Conservation (phyloP, 306 rosid species). For the Begonia masoniana region DNA sequence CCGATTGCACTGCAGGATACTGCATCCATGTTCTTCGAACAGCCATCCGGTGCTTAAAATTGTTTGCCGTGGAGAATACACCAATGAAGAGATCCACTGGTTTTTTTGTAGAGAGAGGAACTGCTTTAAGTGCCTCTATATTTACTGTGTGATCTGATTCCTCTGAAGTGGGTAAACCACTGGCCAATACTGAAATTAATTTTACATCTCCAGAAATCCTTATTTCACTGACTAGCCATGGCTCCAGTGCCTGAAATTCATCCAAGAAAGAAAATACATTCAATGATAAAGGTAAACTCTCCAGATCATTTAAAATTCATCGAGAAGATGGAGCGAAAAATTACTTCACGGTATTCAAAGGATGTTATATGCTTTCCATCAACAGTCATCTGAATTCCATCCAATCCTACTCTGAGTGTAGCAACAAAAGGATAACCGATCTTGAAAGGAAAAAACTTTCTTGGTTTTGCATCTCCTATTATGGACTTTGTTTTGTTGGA, state of each 20-base stretch:
- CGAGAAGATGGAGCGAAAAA: background rate
- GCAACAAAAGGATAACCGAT: slow-evolving; percentile 94
- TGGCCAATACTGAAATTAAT: slow-evolving; percentile 72
- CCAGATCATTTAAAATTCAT: slow-evolving; percentile 9
- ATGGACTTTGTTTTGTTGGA: slow-evolving; percentile 41
- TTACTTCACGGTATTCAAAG: slow-evolving; percentile 88
- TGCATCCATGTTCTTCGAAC: slow-evolving; percentile 99
- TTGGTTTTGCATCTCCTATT: slow-evolving; percentile 37
- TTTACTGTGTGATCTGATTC: slow-evolving; percentile 79
- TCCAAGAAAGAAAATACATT: slow-evolving; percentile 15
- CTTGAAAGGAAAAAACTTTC: slow-evolving; percentile 75
- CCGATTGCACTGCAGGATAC: slow-evolving; percentile 62
- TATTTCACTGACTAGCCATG: slow-evolving; percentile 89
- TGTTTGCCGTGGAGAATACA: slow-evolving; percentile 96
- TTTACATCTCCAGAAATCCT: slow-evolving; percentile 76
- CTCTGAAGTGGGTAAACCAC: slow-evolving; percentile 95
- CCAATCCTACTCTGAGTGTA: slow-evolving; percentile 87
- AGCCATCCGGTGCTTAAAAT: slow-evolving; percentile 92
- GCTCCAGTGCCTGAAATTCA: slow-evolving; percentile 78
- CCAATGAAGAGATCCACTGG: slow-evolving; percentile 74
- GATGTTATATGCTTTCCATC: slow-evolving; percentile 96
- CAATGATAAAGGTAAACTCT: slow-evolving; percentile 10
- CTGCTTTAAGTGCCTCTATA: slow-evolving; percentile 57
- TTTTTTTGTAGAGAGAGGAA: slow-evolving; percentile 31
- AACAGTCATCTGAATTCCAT: slow-evolving; percentile 98